phyloP scores from a whole-genome alignment of 2,329 filamentous ascomycete genomes.

The Colletotrichum coccodes region DNA sequence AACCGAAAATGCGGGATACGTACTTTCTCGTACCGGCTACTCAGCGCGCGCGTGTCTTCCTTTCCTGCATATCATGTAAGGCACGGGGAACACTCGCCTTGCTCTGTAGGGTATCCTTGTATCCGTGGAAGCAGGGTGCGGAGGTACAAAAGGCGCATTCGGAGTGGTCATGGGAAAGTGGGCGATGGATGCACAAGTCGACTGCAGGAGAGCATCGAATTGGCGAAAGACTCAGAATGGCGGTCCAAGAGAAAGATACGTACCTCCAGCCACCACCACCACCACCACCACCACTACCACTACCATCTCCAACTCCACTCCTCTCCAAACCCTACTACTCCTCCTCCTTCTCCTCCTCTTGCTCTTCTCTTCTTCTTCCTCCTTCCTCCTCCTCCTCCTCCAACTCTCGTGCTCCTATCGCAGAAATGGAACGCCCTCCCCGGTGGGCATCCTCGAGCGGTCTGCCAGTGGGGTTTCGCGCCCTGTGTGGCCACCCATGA shows the following conservation, averaged over 20 bases:
- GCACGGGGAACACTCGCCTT: background rate
- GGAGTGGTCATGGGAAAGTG: slow-evolving; percentile 23
- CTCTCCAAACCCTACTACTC: background rate
- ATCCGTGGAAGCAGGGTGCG: background rate
- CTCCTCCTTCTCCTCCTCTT: background rate
- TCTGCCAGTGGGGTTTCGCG: background rate
- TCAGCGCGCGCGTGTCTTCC: background rate
- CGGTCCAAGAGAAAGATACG: background rate
- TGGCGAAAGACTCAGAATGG: background rate
- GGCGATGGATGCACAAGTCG: slow-evolving; percentile 17
- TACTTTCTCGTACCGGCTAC: background rate
- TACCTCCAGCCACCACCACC: background rate
- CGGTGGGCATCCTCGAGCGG: background rate
- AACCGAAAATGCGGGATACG: background rate
- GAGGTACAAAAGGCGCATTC: background rate
- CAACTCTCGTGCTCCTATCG: no score
- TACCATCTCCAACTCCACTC: background rate
- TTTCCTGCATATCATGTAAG: background rate
- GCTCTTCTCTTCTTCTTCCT: no score
- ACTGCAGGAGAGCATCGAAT: background rate
- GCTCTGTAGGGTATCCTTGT: slow-evolving; percentile 4
- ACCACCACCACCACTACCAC: background rate
- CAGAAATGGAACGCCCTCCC: no score
- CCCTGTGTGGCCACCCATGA: background rate
- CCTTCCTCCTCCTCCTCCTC: background rate